Conservation (phyloP, 148 eudicot species). For the Nyssa sinensis region DNA sequence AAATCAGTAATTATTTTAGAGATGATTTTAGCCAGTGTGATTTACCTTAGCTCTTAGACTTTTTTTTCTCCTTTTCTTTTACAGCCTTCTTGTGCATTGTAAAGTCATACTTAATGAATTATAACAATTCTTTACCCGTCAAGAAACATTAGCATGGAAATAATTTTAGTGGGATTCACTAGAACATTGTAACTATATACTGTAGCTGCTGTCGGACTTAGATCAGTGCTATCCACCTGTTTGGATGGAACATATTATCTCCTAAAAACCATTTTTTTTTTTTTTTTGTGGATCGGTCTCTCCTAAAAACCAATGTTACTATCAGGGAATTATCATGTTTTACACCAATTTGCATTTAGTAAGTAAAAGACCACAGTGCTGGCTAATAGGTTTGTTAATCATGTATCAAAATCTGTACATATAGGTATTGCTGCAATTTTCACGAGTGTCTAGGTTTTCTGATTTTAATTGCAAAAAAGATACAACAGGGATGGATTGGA, state of each 20-base stretch:
- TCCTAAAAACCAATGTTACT: too few relatives aligned
- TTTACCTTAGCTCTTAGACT: background rate
- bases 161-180: background rate
- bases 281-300: too few relatives aligned
- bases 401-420: background rate
- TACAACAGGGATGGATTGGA: constrained; percentile 1
- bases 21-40: background rate
- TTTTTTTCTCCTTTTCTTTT: background rate
- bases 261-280: too few relatives aligned
- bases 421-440: background rate
- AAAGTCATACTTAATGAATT: background rate
- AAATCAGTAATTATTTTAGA: background rate
- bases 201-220: background rate
- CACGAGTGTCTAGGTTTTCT: background rate
- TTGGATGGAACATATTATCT: too few relatives aligned
- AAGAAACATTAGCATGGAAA: background rate
- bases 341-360: background rate
- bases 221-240: background rate
- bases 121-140: background rate
- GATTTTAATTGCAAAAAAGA: background rate
- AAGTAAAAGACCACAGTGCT: background rate
- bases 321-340: background rate
- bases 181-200: constrained; percentile 5
- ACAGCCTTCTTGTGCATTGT: background rate
- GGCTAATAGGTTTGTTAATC: background rate